Conservation (phyloP, 2,329 filamentous ascomycete genomes). For the Biscogniauxia marginata region DNA sequence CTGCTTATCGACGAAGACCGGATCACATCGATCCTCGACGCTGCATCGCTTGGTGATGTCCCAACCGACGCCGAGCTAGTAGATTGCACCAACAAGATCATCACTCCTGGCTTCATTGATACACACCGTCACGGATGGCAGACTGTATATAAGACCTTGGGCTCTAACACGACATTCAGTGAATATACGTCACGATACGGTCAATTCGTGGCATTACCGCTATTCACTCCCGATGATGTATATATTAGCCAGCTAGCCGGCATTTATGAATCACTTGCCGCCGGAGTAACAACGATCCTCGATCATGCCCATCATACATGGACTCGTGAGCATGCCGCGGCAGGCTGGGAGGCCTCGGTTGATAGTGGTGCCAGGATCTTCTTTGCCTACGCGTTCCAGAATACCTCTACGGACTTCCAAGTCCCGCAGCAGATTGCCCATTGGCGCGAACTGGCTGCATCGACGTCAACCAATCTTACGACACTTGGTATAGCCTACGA, state of each 20-base stretch:
- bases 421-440: conserved; percentile 34
- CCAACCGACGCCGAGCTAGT: conserved; percentile 36
- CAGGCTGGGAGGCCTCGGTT: conserved; percentile 42
- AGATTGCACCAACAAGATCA: conserved; percentile 47
- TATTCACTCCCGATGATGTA: conserved; percentile 40
- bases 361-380: conserved; percentile 45
- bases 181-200: conserved; percentile 45
- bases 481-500: conserved; percentile 41
- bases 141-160: conserved; percentile 50
- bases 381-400: conserved; percentile 43
- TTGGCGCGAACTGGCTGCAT: conserved; percentile 35
- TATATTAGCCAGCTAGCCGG: conserved; percentile 44
- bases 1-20: conserved; percentile 39
- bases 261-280: conserved; percentile 6
- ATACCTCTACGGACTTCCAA: conserved; percentile 32
- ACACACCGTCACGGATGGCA: conserved; percentile 55
- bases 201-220: conserved; percentile 31
- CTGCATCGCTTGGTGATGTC: conserved; percentile 8
- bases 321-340: conserved; percentile 39
- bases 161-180: conserved; percentile 45
- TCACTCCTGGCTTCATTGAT: conserved; percentile 53
- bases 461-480: conserved; percentile 23
- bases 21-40: conserved; percentile 32
- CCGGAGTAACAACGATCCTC: conserved; percentile 39
- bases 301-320: conserved; percentile 52